phyloP scores from a whole-genome alignment of 2,329 filamentous ascomycete species.

The Scorias spongiosa region DNA sequence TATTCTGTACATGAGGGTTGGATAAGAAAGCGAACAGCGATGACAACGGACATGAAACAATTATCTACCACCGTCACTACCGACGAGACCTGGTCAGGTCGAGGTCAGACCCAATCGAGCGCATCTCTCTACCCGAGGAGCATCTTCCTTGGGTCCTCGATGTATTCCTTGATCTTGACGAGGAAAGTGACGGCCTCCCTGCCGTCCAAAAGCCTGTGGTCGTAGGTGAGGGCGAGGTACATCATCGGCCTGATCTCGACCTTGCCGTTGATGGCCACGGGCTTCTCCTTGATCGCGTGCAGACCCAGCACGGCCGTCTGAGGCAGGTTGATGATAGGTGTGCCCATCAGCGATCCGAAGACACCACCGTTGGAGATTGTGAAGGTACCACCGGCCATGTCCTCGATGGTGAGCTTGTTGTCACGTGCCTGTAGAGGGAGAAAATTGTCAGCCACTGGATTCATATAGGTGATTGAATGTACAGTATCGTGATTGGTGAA shows the following conservation, averaged over 20 bases:
- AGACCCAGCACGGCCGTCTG: conserved; percentile 83
- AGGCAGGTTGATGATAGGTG: conserved; percentile 94
- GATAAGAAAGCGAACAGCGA: too few relatives aligned
- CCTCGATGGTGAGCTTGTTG: conserved; percentile 93
- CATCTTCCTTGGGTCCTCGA: conserved; percentile 91
- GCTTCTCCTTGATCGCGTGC: conserved; percentile 90
- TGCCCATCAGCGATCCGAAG: conserved; percentile 93
- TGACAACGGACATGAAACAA: too few relatives aligned
- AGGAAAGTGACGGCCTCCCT: conserved; percentile 93
- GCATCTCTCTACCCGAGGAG: conserved; percentile 35
- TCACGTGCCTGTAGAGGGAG: conserved; percentile 56
- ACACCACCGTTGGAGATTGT: conserved; percentile 96
- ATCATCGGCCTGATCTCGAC: conserved; percentile 97
- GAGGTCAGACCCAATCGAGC: too few relatives aligned
- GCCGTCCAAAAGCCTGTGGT: conserved; percentile 88
- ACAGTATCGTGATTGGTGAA: not conserved
- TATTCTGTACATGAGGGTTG: too few relatives aligned
- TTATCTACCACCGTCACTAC: too few relatives aligned
- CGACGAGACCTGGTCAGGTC: too few relatives aligned
- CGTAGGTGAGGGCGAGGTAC: conserved; percentile 95
- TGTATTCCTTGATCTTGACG: conserved; percentile 93
- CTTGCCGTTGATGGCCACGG: conserved; percentile 82
- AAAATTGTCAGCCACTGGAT: not conserved
- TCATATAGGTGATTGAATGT: not conserved
- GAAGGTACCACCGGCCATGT: conserved; percentile 97